These are phyloP conservation scores for Tagetes patula DNA, from an alignment of 129 eudicot genomes.

Conservation along the genomic window DNA sequence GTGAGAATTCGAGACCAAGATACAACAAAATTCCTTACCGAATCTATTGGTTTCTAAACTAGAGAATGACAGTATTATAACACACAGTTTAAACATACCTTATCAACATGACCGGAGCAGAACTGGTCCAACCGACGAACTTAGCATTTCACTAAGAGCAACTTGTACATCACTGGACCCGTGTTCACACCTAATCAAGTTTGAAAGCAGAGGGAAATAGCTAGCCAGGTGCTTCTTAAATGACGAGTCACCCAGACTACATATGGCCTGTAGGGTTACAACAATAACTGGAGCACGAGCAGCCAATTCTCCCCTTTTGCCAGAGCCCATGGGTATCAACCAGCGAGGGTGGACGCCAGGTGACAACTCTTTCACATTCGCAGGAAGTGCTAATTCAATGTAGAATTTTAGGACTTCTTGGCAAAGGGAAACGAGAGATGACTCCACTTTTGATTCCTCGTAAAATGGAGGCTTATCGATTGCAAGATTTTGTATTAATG, in stretches of 20 bases:
- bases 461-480: constrained; percentile 51
- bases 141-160: constrained; percentile 85
- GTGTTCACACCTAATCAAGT: constrained; percentile 84
- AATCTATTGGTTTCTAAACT: constrained; percentile 3
- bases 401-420: constrained; percentile 70
- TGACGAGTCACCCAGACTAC: constrained; percentile 62
- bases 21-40: constrained; percentile 3
- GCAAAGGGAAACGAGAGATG: constrained; percentile 71
- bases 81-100: constrained; percentile 24
- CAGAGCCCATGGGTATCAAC: constrained; percentile 81
- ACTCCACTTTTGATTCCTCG: constrained; percentile 65
- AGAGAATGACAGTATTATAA: background rate
- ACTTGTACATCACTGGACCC: constrained; percentile 82
- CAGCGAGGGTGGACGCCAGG: constrained; percentile 34
- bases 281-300: constrained; percentile 86
- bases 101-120: constrained; percentile 70
- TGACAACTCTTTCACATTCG: constrained; percentile 35
- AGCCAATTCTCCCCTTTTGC: constrained; percentile 71
- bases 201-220: constrained; percentile 67
- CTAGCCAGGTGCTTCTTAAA: constrained; percentile 61
- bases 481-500: constrained; percentile 69
- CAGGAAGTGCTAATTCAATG: constrained; percentile 50
- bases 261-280: constrained; percentile 66
- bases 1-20: background rate
- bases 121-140: constrained; percentile 75